Conservation (phyloP, 495 filamentous ascomycete species). For the Podospora conica region DNA sequence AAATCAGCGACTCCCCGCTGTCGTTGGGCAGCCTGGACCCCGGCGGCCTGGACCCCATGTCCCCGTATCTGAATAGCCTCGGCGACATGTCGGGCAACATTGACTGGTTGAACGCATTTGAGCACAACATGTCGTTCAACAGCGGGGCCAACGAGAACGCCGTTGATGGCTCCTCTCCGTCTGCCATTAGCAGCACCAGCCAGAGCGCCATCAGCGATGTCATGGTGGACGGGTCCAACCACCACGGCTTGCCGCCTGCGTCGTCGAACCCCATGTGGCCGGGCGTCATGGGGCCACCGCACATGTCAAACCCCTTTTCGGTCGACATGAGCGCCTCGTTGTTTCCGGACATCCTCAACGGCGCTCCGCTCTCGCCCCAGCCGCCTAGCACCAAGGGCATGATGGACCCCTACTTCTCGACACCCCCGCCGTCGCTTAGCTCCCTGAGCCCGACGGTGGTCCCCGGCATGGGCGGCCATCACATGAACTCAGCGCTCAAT, state of each 20-base stretch:
- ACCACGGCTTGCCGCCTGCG: conserved; percentile 35
- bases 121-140: conserved; percentile 65
- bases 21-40: conserved; percentile 43
- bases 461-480: conserved; percentile 46
- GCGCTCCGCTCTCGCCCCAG: conserved; percentile 57
- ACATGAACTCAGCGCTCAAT: conserved; percentile 54
- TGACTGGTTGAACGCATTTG: conserved; percentile 82
- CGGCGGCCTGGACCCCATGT: conserved; percentile 54
- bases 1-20: conserved; percentile 80
- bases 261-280: conserved; percentile 56
- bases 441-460: conserved; percentile 49
- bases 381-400: conserved; percentile 46
- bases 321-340: conserved; percentile 50
- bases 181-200: conserved; percentile 86
- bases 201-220: conserved; percentile 89
- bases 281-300: conserved; percentile 54
- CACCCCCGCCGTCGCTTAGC: conserved; percentile 63
- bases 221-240: conserved; percentile 79
- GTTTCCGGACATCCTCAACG: conserved; percentile 55
- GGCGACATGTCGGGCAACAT: conserved; percentile 54
- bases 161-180: conserved; percentile 89
- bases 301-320: conserved; percentile 56
- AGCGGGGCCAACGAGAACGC: conserved; percentile 63
- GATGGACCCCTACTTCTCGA: conserved; percentile 52
- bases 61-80: conserved; percentile 64